phyloP scores from a whole-genome alignment of 2,329 filamentous ascomycete species.

The Scedosporium aurantiacum region DNA sequence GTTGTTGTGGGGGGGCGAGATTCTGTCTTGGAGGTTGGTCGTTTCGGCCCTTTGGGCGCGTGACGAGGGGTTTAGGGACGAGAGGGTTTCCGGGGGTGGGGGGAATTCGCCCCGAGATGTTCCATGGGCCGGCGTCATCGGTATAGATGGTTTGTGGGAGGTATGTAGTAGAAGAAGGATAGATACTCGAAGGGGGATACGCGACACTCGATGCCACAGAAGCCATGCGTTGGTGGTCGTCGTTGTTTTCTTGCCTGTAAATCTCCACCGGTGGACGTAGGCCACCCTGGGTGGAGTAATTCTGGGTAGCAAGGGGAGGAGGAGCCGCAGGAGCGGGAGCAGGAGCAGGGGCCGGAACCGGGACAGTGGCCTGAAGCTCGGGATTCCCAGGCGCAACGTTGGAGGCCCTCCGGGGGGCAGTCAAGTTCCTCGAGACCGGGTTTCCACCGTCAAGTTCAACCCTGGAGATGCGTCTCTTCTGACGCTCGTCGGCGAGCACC shows the following conservation, averaged over 20 bases:
- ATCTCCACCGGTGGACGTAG: conserved; percentile 4
- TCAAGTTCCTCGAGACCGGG: background rate
- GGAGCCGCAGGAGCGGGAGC: background rate
- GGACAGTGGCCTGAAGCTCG: background rate
- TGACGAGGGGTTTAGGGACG: background rate
- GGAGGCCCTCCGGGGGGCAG: background rate
- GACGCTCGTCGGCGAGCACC: conserved; percentile 31
- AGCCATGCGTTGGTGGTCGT: background rate
- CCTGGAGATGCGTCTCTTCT: conserved; percentile 12
- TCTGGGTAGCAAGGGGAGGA: background rate
- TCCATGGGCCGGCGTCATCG: background rate
- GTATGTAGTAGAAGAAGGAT: background rate
- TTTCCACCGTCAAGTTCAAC: conserved; percentile 1
- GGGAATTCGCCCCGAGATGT: background rate
- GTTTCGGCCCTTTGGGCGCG: background rate
- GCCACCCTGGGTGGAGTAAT: background rate
- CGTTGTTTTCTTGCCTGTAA: background rate
- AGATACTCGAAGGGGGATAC: background rate
- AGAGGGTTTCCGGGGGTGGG: background rate
- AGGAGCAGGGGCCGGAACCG: background rate
- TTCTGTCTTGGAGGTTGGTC: background rate
- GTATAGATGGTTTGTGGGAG: background rate
- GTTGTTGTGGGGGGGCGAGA: background rate
- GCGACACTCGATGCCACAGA: conserved; percentile 1
- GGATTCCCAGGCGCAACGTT: background rate